These are phyloP conservation scores for Halophytophthora batemanensis DNA, from an alignment of 352 stramenopile species.

Conservation along the genomic window DNA sequence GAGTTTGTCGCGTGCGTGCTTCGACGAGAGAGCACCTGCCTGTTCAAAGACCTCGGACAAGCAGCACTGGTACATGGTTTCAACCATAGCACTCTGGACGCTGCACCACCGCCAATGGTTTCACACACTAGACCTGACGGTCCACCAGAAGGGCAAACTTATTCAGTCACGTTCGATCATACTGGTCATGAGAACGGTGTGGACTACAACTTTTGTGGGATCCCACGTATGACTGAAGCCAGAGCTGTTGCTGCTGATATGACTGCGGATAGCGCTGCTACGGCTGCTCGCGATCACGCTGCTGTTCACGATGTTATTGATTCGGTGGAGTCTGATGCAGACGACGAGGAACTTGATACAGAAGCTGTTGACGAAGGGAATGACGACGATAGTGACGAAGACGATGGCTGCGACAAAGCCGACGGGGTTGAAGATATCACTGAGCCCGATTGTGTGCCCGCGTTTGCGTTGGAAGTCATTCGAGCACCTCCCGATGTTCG, in stretches of 20 bases:
- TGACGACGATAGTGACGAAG: constrained; percentile 25
- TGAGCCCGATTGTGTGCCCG: constrained; percentile 3
- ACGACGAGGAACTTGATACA: constrained; percentile 10
- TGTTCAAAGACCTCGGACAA: constrained; percentile 23
- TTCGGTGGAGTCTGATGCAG: constrained; percentile 9
- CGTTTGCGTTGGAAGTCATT: background rate
- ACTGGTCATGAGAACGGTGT: background rate
- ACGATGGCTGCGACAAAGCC: constrained; percentile 9
- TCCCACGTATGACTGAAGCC: background rate
- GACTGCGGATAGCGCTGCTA: background rate
- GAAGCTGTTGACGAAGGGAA: constrained; percentile 37
- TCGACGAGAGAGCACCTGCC: constrained; percentile 24
- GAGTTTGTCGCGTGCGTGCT: constrained; percentile 31
- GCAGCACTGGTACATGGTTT: background rate
- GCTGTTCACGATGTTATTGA: background rate
- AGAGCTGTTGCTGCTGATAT: no score
- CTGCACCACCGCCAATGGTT: background rate
- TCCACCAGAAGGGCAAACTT: background rate
- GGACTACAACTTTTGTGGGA: background rate
- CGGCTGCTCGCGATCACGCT: background rate
- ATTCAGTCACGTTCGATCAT: background rate
- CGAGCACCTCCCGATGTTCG: constrained; percentile 1
- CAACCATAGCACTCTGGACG: background rate
- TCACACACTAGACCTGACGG: no score
- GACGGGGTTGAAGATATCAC: background rate